Evolutionary conservation across 345 rosid genomes (phyloP), one percentile per base, ranked within the genome.

Genomic region (Eutrema yunnanense): DNA sequence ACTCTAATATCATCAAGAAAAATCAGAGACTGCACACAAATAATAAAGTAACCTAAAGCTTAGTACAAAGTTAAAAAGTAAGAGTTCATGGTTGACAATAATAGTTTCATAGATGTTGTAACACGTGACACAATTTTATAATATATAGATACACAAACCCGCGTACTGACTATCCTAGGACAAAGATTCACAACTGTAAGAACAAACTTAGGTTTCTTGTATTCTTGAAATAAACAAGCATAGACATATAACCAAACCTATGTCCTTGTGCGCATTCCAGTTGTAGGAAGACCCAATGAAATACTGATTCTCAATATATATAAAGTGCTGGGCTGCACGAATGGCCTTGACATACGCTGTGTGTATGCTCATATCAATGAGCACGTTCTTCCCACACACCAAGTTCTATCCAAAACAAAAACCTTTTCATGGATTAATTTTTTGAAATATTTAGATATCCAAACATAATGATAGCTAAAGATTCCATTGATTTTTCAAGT

Each of bases 351-450:
- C 82, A 62, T 92, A 92, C 16, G 98, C 96, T 29, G 90, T 76
- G 72, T 92, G 96, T 80, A 92, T 88, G 79, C 98, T 88, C 88
- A 81, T 84, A 77, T 92, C 98, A 72, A 92, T 90, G 37, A 92
- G 82, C 13, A 90, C 80, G 65, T 90, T 88, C 84, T 92, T 92
- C 71, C 96, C 98, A 33, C 96, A 88, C 10, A 84, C 81, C 80
- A 92, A 75, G 63, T 92, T 92, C 98, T 92, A 82, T 73, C 34
- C 62, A 32, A 67, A 65, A 80, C 37, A 38, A 40, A 69, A 33
- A 69, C 8, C 16, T 8, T 52, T 61, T 41, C 41, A 30, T 40
- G 40, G 12, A n/a, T 74, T 52, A 67, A 36, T 59, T 50, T 40
- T 71, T 7, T 34, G 32, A 36, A 8, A 60, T 49, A 51, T 50